These are phyloP conservation scores for Hura crepitans DNA, from an alignment of 441 rosid genomes.

Conservation along the genomic window DNA sequence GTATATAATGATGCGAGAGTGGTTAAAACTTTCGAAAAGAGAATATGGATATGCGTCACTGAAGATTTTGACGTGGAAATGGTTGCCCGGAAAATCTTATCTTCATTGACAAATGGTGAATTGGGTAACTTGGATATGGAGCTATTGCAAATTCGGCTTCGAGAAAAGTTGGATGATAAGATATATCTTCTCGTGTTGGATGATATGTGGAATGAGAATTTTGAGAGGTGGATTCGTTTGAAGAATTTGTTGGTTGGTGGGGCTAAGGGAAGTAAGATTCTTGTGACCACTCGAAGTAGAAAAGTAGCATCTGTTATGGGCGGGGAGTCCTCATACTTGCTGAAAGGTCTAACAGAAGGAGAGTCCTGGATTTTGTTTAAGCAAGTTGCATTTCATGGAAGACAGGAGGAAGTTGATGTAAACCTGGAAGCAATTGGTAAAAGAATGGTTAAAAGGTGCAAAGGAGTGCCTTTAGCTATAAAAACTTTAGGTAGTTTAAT, in stretches of 20 bases:
- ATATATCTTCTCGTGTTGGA: conserved; percentile 36
- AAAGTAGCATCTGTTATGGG: conserved; percentile 26
- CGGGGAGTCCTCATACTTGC: background rate
- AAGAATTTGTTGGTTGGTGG: conserved; percentile 21
- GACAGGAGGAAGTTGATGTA: background rate
- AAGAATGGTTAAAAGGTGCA: conserved; percentile 26
- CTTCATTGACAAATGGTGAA: background rate
- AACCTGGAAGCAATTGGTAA: conserved; percentile 23
- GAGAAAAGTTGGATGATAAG: conserved; percentile 16
- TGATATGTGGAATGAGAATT: conserved; percentile 38
- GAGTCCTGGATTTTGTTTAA: conserved; percentile 27
- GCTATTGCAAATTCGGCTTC: conserved; percentile 18
- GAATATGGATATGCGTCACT: conserved; percentile 34
- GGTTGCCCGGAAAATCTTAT: conserved; percentile 18
- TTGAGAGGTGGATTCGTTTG: conserved; percentile 22
- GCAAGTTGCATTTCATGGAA: conserved; percentile 18
- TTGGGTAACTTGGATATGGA: conserved; percentile 21
- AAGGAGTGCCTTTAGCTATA: conserved; percentile 30
- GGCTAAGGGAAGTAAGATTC: conserved; percentile 27
- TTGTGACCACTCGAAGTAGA: conserved; percentile 31
- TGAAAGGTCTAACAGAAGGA: conserved; percentile 18
- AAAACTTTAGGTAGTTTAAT: conserved; percentile 17
- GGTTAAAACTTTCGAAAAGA: conserved; percentile 17
- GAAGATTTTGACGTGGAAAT: conserved; percentile 24
- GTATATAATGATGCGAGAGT: conserved; percentile 29